phyloP scores from a whole-genome alignment of 2,329 filamentous ascomycete species.

The Metarhizium anisopliae region DNA sequence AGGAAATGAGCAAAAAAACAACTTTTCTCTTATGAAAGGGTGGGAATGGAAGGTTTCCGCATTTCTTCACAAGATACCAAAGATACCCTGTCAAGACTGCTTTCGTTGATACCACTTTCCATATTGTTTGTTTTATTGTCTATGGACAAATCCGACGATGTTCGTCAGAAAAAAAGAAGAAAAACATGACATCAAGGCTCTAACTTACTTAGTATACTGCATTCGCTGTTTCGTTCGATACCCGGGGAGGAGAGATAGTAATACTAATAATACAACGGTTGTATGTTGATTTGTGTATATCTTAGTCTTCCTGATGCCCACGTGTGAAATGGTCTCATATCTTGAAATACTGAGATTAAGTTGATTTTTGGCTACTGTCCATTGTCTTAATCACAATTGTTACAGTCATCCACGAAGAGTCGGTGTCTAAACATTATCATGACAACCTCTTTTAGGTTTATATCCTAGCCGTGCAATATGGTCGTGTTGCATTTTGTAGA shows the following conservation, averaged over 20 bases:
- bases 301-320: not conserved
- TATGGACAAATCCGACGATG: constrained; percentile 9
- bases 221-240: constrained; percentile 30
- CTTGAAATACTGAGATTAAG: not conserved
- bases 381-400: too few relatives aligned
- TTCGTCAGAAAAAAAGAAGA: constrained; percentile 12
- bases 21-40: constrained; percentile 28
- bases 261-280: constrained; percentile 35
- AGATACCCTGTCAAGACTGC: constrained; percentile 48
- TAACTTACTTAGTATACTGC: constrained; percentile 16
- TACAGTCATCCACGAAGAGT: too few relatives aligned
- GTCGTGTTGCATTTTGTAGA: too few relatives aligned
- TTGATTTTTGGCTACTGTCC: too few relatives aligned
- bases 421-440: too few relatives aligned
- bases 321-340: not conserved
- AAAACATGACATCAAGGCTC: constrained; percentile 3
- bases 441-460: too few relatives aligned
- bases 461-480: too few relatives aligned
- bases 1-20: constrained; percentile 16
- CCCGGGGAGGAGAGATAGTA: constrained; percentile 30
- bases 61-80: constrained; percentile 41
- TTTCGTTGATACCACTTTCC: constrained; percentile 34
- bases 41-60: constrained; percentile 41
- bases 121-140: constrained; percentile 18
- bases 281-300: constrained; percentile 18